These are phyloP conservation scores for Entrophospora sp. DNA, from an alignment of 192 early-diverging fungal species.

Conservation along the genomic window DNA sequence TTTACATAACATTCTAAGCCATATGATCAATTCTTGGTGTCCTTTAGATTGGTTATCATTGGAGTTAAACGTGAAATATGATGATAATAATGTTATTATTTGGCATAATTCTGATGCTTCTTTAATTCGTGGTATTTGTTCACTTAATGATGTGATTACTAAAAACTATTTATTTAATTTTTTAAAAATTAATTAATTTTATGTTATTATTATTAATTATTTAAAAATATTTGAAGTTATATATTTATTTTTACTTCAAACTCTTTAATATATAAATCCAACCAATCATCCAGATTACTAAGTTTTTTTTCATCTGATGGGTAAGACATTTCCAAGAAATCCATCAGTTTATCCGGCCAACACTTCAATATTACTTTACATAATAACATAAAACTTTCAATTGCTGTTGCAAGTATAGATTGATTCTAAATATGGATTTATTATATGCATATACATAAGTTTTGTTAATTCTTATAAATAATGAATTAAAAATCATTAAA, in stretches of 20 bases:
- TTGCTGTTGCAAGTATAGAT: conserved; percentile 19
- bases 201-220: neutral
- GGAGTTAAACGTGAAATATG: conserved; percentile 3
- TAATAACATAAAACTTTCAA: conserved; percentile 7
- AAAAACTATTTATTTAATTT: conserved; percentile 18
- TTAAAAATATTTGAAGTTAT: neutral
- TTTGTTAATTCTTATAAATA: neutral
- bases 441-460: neutral
- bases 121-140: conserved; percentile 31
- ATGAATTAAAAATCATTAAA: neutral
- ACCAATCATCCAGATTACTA: conserved; percentile 16
- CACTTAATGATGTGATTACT: conserved; percentile 28
- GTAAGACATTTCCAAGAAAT: conserved; percentile 13
- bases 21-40: conserved; percentile 26
- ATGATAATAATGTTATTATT: conserved; percentile 32
- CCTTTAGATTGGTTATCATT: conserved; percentile 11
- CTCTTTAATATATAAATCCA: conserved; percentile 17
- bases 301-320: neutral
- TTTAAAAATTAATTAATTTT: neutral
- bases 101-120: conserved; percentile 36
- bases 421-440: neutral
- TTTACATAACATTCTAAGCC: conserved; percentile 32
- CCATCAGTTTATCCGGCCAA: conserved; percentile 25
- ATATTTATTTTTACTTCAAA: conserved; percentile 24
- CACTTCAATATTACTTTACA: conserved; percentile 3